Evolutionary conservation across 441 rosid genomes (phyloP).

Genomic region (Pelargonium exstipulatum): DNA sequence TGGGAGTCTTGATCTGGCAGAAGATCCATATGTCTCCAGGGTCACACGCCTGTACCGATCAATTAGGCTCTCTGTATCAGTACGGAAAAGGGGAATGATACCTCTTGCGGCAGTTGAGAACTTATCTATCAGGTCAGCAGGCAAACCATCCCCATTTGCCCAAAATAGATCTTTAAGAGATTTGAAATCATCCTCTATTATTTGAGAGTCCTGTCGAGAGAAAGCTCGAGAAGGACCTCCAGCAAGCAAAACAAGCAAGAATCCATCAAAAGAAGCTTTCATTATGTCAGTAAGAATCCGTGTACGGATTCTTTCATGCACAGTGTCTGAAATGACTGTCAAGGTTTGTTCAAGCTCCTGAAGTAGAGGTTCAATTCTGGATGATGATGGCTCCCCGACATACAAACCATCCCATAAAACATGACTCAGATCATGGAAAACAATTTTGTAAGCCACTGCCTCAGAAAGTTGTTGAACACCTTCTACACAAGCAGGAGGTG

Average conservation of each 20-base stretch:
- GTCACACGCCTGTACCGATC: slow-evolving; percentile 66
- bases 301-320: slow-evolving; percentile 75
- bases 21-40: slow-evolving; percentile 66
- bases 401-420: slow-evolving; percentile 86
- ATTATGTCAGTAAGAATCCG: slow-evolving; percentile 70
- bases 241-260: slow-evolving; percentile 82
- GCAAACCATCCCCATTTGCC: slow-evolving; percentile 94
- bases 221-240: slow-evolving; percentile 95
- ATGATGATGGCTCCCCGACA: slow-evolving; percentile 61
- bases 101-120: slow-evolving; percentile 57
- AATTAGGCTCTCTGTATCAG: slow-evolving; percentile 72
- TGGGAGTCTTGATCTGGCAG: slow-evolving; percentile 77
- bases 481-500: slow-evolving; percentile 77
- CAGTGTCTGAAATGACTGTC: slow-evolving; percentile 52
- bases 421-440: slow-evolving; percentile 77
- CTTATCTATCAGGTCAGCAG: slow-evolving; percentile 68
- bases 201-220: slow-evolving; percentile 61
- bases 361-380: slow-evolving; percentile 68
- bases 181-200: slow-evolving; percentile 85
- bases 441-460: slow-evolving; percentile 68
- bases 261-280: slow-evolving; percentile 90
- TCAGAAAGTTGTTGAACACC: slow-evolving; percentile 84
- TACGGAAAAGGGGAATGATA: slow-evolving; percentile 68
- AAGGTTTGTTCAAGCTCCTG: slow-evolving; percentile 68
- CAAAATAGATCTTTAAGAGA: slow-evolving; percentile 77